Evolutionary conservation across 2,329 filamentous ascomycete genomes (phyloP).

Genomic region (Botryosphaeria dothidea): DNA sequence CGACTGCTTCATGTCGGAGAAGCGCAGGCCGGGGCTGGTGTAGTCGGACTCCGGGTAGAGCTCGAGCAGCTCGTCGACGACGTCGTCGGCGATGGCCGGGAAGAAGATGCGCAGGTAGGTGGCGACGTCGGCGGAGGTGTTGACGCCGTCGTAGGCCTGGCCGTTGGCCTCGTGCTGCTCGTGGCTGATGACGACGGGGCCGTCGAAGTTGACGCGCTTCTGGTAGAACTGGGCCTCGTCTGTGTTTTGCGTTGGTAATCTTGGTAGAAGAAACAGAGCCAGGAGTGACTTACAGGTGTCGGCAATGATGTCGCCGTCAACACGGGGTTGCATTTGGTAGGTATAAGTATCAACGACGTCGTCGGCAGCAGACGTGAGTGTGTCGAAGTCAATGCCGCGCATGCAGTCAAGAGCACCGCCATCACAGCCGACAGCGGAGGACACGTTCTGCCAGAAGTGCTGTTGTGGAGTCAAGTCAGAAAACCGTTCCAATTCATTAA

Average conservation of each 20-base stretch:
- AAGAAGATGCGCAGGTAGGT: constrained; percentile 36
- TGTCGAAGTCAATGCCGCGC: constrained; percentile 32
- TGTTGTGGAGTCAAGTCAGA: not conserved
- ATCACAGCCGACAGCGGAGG: constrained; percentile 31
- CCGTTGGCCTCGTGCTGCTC: constrained; percentile 39
- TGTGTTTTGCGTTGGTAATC: not conserved
- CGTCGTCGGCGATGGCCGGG: constrained; percentile 36
- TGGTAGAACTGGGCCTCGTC: constrained; percentile 40
- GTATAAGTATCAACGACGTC: constrained; percentile 28
- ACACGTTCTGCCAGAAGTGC: constrained; percentile 36
- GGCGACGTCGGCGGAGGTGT: constrained; percentile 35
- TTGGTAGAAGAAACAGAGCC: not conserved
- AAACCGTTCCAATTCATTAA: not conserved
- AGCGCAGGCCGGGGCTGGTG: constrained; percentile 35
- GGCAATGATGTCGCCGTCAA: constrained; percentile 38
- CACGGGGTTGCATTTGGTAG: constrained; percentile 40
- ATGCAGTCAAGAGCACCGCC: constrained; percentile 34
- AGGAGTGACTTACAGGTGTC: constrained; percentile 28
- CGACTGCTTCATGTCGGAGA: constrained; percentile 39
- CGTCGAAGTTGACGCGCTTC: constrained; percentile 38
- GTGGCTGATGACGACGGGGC: constrained; percentile 38
- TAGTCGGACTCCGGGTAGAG: constrained; percentile 38
- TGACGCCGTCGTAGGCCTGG: constrained; percentile 31
- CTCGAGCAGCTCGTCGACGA: constrained; percentile 31
- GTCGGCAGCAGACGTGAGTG: constrained; percentile 31